Conservation (phyloP, 495 filamentous ascomycete species). For the Podospora bellae-mahoneyi region DNA sequence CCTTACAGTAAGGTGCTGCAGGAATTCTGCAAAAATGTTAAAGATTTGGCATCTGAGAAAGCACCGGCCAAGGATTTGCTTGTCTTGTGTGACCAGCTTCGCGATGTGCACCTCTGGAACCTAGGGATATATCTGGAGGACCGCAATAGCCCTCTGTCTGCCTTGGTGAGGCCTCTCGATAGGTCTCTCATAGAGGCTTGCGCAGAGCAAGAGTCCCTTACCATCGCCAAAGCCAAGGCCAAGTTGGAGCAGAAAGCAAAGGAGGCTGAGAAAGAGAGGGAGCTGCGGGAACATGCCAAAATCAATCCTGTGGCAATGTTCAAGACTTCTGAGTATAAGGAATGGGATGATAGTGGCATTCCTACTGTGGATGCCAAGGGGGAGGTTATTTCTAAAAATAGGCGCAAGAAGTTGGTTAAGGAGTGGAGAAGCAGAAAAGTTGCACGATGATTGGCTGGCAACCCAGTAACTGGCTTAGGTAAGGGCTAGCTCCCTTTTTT, state of each 20-base stretch:
- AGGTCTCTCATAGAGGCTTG: conserved; percentile 58
- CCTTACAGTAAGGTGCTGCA: conserved; percentile 25
- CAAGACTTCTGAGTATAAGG: conserved; percentile 57
- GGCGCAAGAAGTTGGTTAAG: conserved; percentile 67
- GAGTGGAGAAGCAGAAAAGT: conserved; percentile 74
- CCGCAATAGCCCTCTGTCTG: conserved; percentile 51
- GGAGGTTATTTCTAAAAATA: conserved; percentile 63
- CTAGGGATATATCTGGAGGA: conserved; percentile 74
- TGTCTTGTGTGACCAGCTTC: conserved; percentile 61
- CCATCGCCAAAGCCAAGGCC: conserved; percentile 40
- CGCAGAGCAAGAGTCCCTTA: conserved; percentile 51
- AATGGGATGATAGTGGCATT: conserved; percentile 73
- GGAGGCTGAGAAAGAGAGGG: conserved; percentile 46
- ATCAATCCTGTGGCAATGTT: conserved; percentile 48
- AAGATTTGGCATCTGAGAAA: conserved; percentile 39
- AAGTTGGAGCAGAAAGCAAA: conserved; percentile 52
- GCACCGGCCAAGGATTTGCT: conserved; percentile 52
- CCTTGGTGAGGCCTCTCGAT: conserved; percentile 58
- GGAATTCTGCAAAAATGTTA: conserved; percentile 26
- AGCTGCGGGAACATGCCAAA: conserved; percentile 34
- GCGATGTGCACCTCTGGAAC: conserved; percentile 63
- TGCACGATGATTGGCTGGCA: conserved; percentile 51
- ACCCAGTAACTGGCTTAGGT: conserved; percentile 10
- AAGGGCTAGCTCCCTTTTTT: background rate
- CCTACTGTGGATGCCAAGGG: conserved; percentile 62